These are phyloP conservation scores for Penicillium roqueforti DNA, from an alignment of 495 filamentous ascomycete species.

Conservation along the genomic window DNA sequence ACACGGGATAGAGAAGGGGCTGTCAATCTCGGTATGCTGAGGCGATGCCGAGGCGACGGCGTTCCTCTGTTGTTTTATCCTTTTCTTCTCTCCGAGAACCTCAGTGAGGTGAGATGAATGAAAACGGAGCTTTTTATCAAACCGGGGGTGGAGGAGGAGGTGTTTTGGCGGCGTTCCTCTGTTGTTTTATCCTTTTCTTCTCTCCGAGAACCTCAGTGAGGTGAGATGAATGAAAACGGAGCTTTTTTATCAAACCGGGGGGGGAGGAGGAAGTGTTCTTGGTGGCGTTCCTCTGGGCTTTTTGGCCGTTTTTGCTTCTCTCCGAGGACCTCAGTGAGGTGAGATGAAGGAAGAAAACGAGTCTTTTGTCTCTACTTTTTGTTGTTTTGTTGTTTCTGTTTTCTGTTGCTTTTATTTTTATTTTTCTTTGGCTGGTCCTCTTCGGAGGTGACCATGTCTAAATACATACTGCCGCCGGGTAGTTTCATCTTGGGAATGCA, in stretches of 20 bases:
- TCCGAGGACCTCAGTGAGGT: slow-evolving; percentile 10
- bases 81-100: slow-evolving; percentile 4
- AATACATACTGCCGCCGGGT: neutral
- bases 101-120: slow-evolving; percentile 8
- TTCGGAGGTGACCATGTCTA: slow-evolving; percentile 3
- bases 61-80: slow-evolving; percentile 5
- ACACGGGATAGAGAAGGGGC: neutral
- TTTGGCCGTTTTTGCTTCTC: slow-evolving; percentile 14
- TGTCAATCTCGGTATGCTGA: neutral
- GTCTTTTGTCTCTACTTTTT: neutral
- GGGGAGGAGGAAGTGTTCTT: no score
- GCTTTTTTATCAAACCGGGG: neutral
- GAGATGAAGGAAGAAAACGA: slow-evolving; percentile 11
- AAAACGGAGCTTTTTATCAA: no score
- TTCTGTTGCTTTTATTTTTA: neutral
- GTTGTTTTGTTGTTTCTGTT: slow-evolving; percentile 6
- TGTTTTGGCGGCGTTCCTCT: neutral
- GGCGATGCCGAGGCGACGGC: neutral
- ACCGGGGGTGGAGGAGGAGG: neutral
- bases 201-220: slow-evolving; percentile 7
- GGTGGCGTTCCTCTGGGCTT: slow-evolving; percentile 6
- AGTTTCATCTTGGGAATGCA: neutral
- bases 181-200: slow-evolving; percentile 2
- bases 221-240: slow-evolving; percentile 10
- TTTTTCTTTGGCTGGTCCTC: neutral